Conservation (phyloP, 257 asterid genomes). For the Fraxinus americana region DNA sequence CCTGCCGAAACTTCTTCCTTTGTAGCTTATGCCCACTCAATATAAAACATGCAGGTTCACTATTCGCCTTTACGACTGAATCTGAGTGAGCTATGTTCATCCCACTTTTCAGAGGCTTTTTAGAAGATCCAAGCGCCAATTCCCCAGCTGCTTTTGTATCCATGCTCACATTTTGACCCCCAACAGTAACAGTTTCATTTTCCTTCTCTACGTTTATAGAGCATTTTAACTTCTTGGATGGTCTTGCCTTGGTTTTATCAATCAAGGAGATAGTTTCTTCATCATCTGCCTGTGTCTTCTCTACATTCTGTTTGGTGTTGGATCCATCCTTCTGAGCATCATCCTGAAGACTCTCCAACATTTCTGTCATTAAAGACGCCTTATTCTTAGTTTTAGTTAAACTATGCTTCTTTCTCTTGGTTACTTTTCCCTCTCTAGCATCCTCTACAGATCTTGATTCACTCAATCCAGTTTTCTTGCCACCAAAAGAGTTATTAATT, state of each 20-base stretch:
- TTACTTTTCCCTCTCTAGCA: conserved; percentile 31
- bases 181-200: conserved; percentile 32
- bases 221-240: conserved; percentile 45
- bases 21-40: conserved; percentile 82
- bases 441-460: conserved; percentile 33
- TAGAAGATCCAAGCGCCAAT: conserved; percentile 23
- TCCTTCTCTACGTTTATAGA: conserved; percentile 54
- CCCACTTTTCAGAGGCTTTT: conserved; percentile 28
- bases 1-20: conserved; percentile 83
- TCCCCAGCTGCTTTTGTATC: conserved; percentile 26
- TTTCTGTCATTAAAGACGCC: conserved; percentile 14
- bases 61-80: conserved; percentile 22
- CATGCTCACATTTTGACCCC: conserved; percentile 30
- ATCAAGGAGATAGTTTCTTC: conserved; percentile 28
- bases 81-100: conserved; percentile 21
- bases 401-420: conserved; percentile 46
- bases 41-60: conserved; percentile 66
- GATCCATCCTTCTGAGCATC: conserved; percentile 16
- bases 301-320: conserved; percentile 28
- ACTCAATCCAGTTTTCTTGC: conserved; percentile 31
- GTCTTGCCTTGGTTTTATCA: conserved; percentile 31
- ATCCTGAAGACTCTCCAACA: conserved; percentile 27
- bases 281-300: conserved; percentile 32
- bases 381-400: conserved; percentile 37
- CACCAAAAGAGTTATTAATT: conserved; percentile 32